Evolutionary conservation across 2,329 filamentous ascomycete genomes (phyloP).

Genomic region (Verticillium isaacii): DNA sequence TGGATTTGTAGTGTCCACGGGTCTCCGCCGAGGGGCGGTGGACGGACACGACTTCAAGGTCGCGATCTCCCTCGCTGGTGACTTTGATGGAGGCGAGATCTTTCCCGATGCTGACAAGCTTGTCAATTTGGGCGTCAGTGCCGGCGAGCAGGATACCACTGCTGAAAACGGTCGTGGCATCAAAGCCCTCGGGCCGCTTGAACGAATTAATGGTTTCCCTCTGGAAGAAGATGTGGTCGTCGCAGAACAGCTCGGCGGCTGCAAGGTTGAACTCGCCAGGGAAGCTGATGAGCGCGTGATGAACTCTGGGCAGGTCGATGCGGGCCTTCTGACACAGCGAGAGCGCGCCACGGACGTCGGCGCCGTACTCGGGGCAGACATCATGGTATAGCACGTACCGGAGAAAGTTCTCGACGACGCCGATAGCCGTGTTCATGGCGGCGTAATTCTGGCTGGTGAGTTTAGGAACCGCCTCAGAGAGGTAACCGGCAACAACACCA

Average conservation of each 20-base stretch:
- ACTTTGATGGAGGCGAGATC: constrained; percentile 31
- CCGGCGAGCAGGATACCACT: constrained; percentile 36
- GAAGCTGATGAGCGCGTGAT: constrained; percentile 45
- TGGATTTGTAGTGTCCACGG: constrained; percentile 37
- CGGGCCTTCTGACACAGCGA: constrained; percentile 62
- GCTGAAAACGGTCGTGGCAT: constrained; percentile 36
- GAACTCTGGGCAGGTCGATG: constrained; percentile 59
- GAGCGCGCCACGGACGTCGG: constrained; percentile 63
- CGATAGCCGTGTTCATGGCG: constrained; percentile 55
- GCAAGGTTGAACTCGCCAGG: constrained; percentile 81
- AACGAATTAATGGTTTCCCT: constrained; percentile 18
- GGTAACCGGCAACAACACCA: constrained; percentile 69
- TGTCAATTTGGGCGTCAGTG: constrained; percentile 1
- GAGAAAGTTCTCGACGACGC: constrained; percentile 78
- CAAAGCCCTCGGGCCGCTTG: constrained; percentile 30
- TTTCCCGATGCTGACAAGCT: not conserved
- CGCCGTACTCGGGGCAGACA: constrained; percentile 76
- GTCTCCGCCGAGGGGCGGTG: constrained; percentile 35
- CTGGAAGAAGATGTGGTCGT: constrained; percentile 12
- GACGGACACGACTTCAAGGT: constrained; percentile 57
- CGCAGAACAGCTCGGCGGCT: constrained; percentile 62
- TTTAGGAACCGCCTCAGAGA: constrained; percentile 51
- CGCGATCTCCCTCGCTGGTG: constrained; percentile 42
- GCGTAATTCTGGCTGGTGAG: constrained; percentile 51
- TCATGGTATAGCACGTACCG: constrained; percentile 81